A percentile compares a stretch with the other conserved stretches of the same genome.
These are phyloP conservation scores for Pachyrhizus erosus DNA, from an alignment of 306 rosid genomes.

Conservation along the genomic window DNA sequence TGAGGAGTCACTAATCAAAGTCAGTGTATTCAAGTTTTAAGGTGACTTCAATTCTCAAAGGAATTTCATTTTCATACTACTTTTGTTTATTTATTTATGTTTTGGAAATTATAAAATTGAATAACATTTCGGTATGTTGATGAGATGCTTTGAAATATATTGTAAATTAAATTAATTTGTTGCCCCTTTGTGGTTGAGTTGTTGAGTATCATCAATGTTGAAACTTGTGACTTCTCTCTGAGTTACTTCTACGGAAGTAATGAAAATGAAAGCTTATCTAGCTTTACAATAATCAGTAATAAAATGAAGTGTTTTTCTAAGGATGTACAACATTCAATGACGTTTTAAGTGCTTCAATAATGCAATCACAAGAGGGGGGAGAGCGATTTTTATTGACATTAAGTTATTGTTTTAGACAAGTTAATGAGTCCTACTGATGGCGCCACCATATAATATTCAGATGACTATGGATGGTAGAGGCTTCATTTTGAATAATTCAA, in stretches of 20 bases:
- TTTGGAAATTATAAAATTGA: not conserved
- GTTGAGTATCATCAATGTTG: slow-evolving; percentile 17
- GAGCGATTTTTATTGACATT: not conserved
- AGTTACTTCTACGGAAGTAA: slow-evolving; percentile 29
- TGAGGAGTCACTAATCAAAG: slow-evolving; percentile 30
- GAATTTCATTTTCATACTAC: slow-evolving; percentile 8
- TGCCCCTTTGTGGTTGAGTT: not conserved
- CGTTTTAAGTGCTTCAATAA: slow-evolving; percentile 13
- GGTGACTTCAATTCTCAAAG: slow-evolving; percentile 9
- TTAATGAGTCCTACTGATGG: slow-evolving; percentile 1
- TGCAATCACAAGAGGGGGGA: not conserved
- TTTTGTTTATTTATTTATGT: not conserved
- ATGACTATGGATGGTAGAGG: not conserved
- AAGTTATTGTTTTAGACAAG: not conserved
- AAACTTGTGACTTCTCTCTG: slow-evolving; percentile 20
- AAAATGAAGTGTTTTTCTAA: not conserved
- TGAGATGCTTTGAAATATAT: not conserved
- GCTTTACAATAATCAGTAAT: not conserved
- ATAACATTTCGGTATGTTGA: slow-evolving; percentile 6
- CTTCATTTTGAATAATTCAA: slow-evolving; percentile 45
- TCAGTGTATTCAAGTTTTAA: not conserved
- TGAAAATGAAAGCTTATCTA: slow-evolving; percentile 38
- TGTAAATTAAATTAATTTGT: not conserved
- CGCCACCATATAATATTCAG: not conserved
- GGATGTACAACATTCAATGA: not conserved